phyloP scores from a whole-genome alignment of 306 rosid genomes.

The Rosa multiflora region DNA sequence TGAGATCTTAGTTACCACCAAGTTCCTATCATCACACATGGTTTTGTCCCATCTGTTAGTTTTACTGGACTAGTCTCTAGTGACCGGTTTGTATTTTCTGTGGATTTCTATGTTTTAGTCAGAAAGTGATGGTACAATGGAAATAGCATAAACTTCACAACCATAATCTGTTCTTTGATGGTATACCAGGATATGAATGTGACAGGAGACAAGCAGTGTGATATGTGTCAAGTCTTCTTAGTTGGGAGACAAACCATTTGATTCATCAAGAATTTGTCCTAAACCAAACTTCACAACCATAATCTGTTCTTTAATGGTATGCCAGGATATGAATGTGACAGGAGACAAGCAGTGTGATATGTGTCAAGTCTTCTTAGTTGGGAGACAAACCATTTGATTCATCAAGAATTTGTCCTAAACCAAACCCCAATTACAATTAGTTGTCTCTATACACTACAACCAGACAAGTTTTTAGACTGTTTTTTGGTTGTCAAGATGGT shows the following conservation, averaged over 20 bases:
- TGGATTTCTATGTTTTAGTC: background rate
- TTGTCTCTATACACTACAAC: background rate
- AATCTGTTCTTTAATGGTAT: background rate
- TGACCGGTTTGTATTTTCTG: background rate
- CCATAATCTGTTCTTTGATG: background rate
- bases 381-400: conserved; percentile 32
- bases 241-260: conserved; percentile 32
- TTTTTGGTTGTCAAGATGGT: background rate
- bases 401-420: conserved; percentile 12
- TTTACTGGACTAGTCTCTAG: background rate
- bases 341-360: background rate
- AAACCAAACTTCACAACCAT: background rate
- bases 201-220: background rate
- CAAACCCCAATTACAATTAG: background rate
- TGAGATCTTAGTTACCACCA: background rate
- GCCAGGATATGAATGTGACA: background rate
- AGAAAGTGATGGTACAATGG: background rate
- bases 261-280: background rate
- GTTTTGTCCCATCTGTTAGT: background rate
- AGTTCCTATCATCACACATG: background rate
- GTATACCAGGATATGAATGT: conserved; percentile 8
- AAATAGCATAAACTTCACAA: background rate
- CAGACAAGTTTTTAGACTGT: background rate
- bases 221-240: background rate
- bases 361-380: background rate